Evolutionary conservation across 164 flowering plant genomes (phyloP).

Genomic region (grape (Vitis vinifera)): ASM3070453v1 NC_081818.1:23460501-23461000

Average conservation of each 20-base stretch:
- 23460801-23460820: constrained; percentile 89
- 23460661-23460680: neutral
- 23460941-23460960: constrained; percentile 85
- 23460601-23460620: neutral
- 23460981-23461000: constrained; percentile 64
- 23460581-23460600: no score
- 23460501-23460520: no score
- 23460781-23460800: constrained; percentile 91
- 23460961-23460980: constrained; percentile 94
- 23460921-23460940: constrained; percentile 91
- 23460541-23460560: no score
- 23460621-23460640: neutral
- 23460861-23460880: constrained; percentile 62
- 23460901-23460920: constrained; percentile 95
- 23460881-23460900: constrained; percentile 85
- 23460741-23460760: constrained; percentile 94
- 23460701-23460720: constrained; percentile 10
- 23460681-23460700: neutral
- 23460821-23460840: constrained; percentile 78
- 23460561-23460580: no score
- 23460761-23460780: constrained; percentile 89
- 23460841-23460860: constrained; percentile 74
- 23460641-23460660: neutral
- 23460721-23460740: constrained; percentile 97
- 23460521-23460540: no score